phyloP scores from a whole-genome alignment of 805 yeast species.

The Ogataea siamensis region DNA sequence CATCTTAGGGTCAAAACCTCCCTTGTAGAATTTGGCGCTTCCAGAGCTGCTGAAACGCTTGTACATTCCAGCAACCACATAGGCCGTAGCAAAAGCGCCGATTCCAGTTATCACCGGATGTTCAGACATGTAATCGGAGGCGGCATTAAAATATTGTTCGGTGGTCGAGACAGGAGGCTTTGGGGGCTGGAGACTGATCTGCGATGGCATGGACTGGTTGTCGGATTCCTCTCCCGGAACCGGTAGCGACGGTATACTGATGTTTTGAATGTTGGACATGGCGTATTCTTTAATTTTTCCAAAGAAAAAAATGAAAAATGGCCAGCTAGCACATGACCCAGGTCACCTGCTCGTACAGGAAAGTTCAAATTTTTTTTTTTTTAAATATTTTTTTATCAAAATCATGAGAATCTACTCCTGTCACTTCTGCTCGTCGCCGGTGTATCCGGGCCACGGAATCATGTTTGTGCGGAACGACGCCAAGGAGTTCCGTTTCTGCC shows the following conservation, averaged over 20 bases:
- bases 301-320: constrained; percentile 3
- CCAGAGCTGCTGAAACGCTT: constrained; percentile 67
- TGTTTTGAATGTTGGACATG: constrained; percentile 35
- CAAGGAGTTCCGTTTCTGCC: constrained; percentile 94
- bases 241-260: constrained; percentile 55
- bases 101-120: constrained; percentile 76
- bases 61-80: constrained; percentile 64
- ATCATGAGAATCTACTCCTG: constrained; percentile 84
- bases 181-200: neutral
- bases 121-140: constrained; percentile 57
- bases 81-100: constrained; percentile 65
- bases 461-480: constrained; percentile 98
- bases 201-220: constrained; percentile 18
- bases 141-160: constrained; percentile 63
- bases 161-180: constrained; percentile 11
- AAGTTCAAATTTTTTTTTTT: constrained; percentile 3
- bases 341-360: neutral
- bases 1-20: constrained; percentile 93
- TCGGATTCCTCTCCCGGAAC: constrained; percentile 49
- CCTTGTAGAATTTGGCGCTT: constrained; percentile 67
- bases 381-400: constrained; percentile 4
- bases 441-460: constrained; percentile 91
- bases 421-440: constrained; percentile 97
- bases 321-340: constrained; percentile 2
- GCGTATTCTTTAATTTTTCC: constrained; percentile 4